Conservation (phyloP, 305 asterid species). For the Solanum hybrid region DNA sequence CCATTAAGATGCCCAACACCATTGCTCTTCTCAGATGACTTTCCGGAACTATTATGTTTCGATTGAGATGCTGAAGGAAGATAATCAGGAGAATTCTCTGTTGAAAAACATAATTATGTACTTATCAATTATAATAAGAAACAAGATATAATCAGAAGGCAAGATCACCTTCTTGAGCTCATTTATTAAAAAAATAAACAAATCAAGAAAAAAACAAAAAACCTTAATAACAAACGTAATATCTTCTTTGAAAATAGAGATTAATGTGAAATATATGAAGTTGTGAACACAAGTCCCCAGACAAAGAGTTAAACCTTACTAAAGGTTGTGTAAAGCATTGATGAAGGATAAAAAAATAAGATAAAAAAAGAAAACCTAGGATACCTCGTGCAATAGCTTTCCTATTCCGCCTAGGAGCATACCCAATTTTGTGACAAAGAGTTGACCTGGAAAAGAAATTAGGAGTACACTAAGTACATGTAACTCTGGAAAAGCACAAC, state of each 20-base stretch:
- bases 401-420: constrained; percentile 59
- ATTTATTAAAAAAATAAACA: background rate
- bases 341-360: background rate
- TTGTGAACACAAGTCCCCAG: background rate
- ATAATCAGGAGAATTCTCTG: constrained; percentile 41
- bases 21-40: constrained; percentile 29
- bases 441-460: constrained; percentile 42
- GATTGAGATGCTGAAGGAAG: constrained; percentile 16
- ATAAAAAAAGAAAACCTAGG: background rate
- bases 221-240: background rate
- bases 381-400: constrained; percentile 41
- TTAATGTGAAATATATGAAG: background rate
- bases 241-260: background rate
- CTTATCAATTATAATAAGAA: background rate
- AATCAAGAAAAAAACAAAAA: background rate
- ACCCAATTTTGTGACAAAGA: constrained; percentile 82
- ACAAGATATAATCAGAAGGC: background rate
- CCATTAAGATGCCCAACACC: constrained; percentile 26
- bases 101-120: background rate
- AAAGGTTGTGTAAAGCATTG: background rate
- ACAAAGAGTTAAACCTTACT: background rate
- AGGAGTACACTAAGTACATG: constrained; percentile 5
- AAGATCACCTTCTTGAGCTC: background rate
- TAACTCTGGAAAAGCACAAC: background rate
- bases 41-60: constrained; percentile 21